Evolutionary conservation across 1,284 basidiomycete genomes (phyloP), one percentile per base, ranked within the genome.

Genomic region (Xerocomus minutiporus): DNA sequence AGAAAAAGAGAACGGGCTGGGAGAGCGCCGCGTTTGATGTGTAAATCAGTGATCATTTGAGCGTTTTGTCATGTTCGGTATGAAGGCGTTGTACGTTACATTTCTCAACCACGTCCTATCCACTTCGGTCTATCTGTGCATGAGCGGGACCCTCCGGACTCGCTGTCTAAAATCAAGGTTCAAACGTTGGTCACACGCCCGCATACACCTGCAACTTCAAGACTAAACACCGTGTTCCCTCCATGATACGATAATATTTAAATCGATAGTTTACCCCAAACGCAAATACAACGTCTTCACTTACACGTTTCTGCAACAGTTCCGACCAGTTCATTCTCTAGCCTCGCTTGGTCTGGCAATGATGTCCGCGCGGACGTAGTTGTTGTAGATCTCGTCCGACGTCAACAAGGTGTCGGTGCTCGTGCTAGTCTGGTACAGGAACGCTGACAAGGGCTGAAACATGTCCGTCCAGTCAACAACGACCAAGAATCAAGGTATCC

Each of bases 331-430:
- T 61, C 46, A 65, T 20, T 52, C 52, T 6, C 46, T 59, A 7
- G 48, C 44, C 20, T 59, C 43, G 42, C 62, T 56, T 5, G 45
- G 45, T 42, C 56, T 48, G 20, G 47, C 13, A 15, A 63, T 53
- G 8, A 83, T 73, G 63, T 79, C 76, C 46, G 70, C 73, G 42
- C 76, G 73, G 39, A 82, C 78, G 57, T 79, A 83, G 54, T 82
- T 81, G 64, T 83, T 75, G 64, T 84, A 84, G 40, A 84, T 58
- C 64, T 84, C 81, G 47, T 78, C 77, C 20, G 78, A 77, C 23
- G 80, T 80, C 48, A 84, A 61, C 43, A 84, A 65, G 0, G 78
- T 81, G 60, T 84, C 69, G 59, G 59, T 78, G 63, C 61, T 73
- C 69, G 62, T 78, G 70, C 56, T 73, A 3, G 57, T 71, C 1